Conservation (phyloP, 2,329 filamentous ascomycete genomes). For the Clathrospora elynae region DNA sequence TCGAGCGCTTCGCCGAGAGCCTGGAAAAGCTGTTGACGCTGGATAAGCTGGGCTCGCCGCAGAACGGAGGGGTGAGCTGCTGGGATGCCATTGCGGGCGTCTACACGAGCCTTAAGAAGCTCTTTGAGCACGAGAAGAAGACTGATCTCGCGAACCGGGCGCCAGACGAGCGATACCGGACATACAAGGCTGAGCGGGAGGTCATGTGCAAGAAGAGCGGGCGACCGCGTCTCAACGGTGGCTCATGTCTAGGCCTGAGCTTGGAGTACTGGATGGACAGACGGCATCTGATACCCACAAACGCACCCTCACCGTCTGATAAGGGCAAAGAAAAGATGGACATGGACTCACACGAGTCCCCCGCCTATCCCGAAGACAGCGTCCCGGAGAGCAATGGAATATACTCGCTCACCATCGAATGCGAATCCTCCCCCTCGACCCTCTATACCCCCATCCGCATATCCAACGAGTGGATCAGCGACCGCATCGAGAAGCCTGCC, state of each 20-base stretch:
- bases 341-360: slow-evolving; percentile 29
- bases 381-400: slow-evolving; percentile 54
- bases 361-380: slow-evolving; percentile 38
- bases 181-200: slow-evolving; percentile 59
- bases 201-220: slow-evolving; percentile 74
- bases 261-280: slow-evolving; percentile 79
- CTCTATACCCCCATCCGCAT: slow-evolving; percentile 68
- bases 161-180: slow-evolving; percentile 47
- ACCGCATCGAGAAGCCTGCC: slow-evolving; percentile 64
- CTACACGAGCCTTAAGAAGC: slow-evolving; percentile 68
- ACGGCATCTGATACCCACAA: slow-evolving; percentile 52
- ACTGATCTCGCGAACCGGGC: slow-evolving; percentile 39
- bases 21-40: slow-evolving; percentile 70
- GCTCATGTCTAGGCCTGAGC: slow-evolving; percentile 69
- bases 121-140: slow-evolving; percentile 73
- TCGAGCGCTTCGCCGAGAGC: slow-evolving; percentile 73
- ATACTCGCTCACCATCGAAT: slow-evolving; percentile 73
- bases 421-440: slow-evolving; percentile 55
- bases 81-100: slow-evolving; percentile 78
- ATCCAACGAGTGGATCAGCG: slow-evolving; percentile 75
- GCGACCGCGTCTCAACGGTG: slow-evolving; percentile 71
- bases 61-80: slow-evolving; percentile 65
- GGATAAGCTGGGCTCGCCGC: slow-evolving; percentile 73
- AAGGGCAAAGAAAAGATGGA: slow-evolving; percentile 49
- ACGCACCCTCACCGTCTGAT: slow-evolving; percentile 33